These are phyloP conservation scores for Ilex aquifolium DNA, from an alignment of 257 asterid genomes.

Conservation along the genomic window DNA sequence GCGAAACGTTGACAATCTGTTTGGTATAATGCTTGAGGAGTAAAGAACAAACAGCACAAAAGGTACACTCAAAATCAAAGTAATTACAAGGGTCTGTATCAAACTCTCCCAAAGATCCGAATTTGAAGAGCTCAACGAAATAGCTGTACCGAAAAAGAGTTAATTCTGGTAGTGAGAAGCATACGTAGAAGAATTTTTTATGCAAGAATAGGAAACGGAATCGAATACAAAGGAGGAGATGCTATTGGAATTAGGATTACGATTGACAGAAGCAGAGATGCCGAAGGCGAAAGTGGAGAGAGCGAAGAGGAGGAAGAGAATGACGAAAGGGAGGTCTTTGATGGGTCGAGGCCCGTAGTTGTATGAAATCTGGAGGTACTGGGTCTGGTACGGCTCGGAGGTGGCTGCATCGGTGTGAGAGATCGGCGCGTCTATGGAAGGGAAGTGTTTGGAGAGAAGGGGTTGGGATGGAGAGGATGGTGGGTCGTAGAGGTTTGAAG, in stretches of 20 bases:
- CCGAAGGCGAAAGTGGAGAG: conserved; percentile 72
- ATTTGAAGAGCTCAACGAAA: conserved; percentile 18
- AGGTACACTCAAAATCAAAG: conserved; percentile 61
- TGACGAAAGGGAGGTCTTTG: conserved; percentile 63
- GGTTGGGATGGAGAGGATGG: conserved; percentile 30
- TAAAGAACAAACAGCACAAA: conserved; percentile 49
- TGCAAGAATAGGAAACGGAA: conserved; percentile 35
- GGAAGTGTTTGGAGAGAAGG: conserved; percentile 41
- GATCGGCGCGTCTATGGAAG: conserved; percentile 10
- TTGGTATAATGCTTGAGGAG: conserved; percentile 77
- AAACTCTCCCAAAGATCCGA: conserved; percentile 51
- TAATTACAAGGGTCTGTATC: conserved; percentile 76
- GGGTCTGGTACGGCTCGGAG: conserved; percentile 49
- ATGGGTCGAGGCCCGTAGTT: conserved; percentile 60
- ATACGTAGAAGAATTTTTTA: not conserved
- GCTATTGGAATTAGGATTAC: conserved; percentile 55
- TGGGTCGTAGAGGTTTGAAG: not conserved
- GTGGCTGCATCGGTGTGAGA: conserved; percentile 41
- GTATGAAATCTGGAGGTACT: conserved; percentile 87
- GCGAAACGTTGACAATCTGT: conserved; percentile 73
- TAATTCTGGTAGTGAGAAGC: conserved; percentile 4
- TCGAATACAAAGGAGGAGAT: conserved; percentile 49
- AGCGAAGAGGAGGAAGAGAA: conserved; percentile 54
- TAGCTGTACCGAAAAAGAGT: conserved; percentile 14
- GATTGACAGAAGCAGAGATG: conserved; percentile 65